Evolutionary conservation across 176 grass and related monocot genomes (phyloP).

Genomic region (Puccinellia tenuiflora): DNA sequence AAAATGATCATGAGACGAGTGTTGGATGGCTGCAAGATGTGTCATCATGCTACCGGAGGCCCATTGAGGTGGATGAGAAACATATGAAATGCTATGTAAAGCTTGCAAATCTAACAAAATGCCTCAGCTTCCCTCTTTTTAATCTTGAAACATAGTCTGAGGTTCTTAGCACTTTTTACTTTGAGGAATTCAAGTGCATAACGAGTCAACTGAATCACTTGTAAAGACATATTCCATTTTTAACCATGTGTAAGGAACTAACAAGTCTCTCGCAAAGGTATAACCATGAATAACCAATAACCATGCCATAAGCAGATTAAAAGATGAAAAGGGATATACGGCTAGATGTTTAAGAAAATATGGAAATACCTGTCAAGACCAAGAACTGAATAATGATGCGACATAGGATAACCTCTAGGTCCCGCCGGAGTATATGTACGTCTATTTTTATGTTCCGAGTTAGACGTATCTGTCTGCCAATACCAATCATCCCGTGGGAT

Average conservation of each 20-base stretch:
- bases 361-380: slow-evolving; percentile 85
- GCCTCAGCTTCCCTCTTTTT: neutral
- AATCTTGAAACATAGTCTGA: neutral
- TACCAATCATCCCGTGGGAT: slow-evolving; percentile 97
- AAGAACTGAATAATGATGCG: slow-evolving; percentile 82
- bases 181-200: neutral
- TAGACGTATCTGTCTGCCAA: slow-evolving; percentile 64
- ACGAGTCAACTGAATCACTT: neutral
- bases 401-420: slow-evolving; percentile 67
- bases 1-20: neutral
- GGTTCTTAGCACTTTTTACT: slow-evolving; percentile 2
- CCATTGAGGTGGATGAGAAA: neutral
- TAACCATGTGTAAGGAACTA: neutral
- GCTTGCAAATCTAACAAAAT: neutral
- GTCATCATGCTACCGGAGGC: neutral
- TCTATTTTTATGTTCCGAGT: slow-evolving; percentile 50
- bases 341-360: neutral
- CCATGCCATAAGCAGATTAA: slow-evolving; percentile 28
- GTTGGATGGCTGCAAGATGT: neutral
- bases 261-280: neutral
- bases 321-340: slow-evolving; percentile 6
- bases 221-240: neutral
- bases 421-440: slow-evolving; percentile 33
- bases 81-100: neutral
- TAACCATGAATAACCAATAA: neutral